These are phyloP conservation scores for Russula griseocarnosa DNA, from an alignment of 768 basidiomycete genomes.

Conservation along the genomic window DNA sequence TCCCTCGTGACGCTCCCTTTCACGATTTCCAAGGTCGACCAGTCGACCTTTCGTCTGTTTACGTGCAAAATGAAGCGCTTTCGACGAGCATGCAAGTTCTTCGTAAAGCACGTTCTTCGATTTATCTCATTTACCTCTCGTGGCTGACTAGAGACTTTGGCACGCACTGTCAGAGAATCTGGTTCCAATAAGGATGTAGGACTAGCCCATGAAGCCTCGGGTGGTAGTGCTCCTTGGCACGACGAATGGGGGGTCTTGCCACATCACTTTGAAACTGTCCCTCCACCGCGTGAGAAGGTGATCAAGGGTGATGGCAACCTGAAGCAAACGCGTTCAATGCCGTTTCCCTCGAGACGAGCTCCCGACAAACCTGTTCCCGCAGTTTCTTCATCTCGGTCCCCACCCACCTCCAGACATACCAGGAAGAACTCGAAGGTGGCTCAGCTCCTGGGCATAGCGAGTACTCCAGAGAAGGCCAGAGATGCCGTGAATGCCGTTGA, in stretches of 20 bases:
- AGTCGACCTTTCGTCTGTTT: not conserved
- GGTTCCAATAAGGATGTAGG: not conserved
- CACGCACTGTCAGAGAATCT: constrained; percentile 5
- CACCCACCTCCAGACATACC: not conserved
- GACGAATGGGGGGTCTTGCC: constrained; percentile 17
- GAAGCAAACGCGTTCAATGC: constrained; percentile 17
- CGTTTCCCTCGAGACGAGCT: constrained; percentile 5
- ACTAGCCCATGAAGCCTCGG: not conserved
- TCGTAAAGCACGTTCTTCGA: constrained; percentile 11
- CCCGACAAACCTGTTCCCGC: not conserved
- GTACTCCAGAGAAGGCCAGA: not conserved
- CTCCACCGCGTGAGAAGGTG: not conserved
- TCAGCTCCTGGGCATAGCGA: not conserved
- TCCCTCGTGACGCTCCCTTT: not conserved
- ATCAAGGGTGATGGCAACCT: not conserved
- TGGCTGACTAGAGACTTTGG: not conserved
- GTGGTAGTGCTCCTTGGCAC: not conserved
- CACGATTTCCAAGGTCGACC: not conserved
- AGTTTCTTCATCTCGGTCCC: not conserved
- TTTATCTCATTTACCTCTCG: not conserved
- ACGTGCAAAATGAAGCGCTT: constrained; percentile 10
- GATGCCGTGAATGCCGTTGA: not conserved
- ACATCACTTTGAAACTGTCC: not conserved
- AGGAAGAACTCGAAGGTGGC: constrained; percentile 18
- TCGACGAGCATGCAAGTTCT: constrained; percentile 8